phyloP scores from a whole-genome alignment of 2,329 filamentous ascomycete species.

The Fusarium avenaceum region DNA sequence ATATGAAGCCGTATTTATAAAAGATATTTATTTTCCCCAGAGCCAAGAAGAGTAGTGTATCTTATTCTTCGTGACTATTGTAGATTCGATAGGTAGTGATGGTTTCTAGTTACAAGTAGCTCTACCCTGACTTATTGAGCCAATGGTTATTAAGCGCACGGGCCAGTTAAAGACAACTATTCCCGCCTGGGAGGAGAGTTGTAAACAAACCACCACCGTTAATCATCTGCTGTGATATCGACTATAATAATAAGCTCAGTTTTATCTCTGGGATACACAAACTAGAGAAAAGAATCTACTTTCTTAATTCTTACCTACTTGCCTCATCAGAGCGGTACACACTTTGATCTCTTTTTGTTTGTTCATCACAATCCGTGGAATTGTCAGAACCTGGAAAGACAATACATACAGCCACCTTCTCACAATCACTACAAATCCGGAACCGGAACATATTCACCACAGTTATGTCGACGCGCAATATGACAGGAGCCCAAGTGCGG shows the following conservation, averaged over 20 bases:
- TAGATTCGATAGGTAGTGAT: too few relatives aligned
- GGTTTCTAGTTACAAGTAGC: too few relatives aligned
- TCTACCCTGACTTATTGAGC: neutral
- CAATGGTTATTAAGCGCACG: conserved; percentile 1
- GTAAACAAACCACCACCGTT: conserved; percentile 10
- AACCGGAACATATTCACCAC: neutral
- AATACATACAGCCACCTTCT: neutral
- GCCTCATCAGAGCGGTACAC: neutral
- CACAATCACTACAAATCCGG: neutral
- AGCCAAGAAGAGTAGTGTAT: neutral
- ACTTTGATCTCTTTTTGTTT: neutral
- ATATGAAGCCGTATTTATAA: neutral
- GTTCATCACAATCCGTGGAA: neutral
- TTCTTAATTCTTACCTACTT: neutral
- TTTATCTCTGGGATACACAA: neutral
- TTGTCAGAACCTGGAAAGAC: neutral
- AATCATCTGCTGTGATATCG: neutral
- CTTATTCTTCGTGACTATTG: neutral
- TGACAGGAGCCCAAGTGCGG: conserved; percentile 52
- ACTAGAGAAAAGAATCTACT: neutral
- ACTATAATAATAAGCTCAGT: neutral
- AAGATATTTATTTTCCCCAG: neutral
- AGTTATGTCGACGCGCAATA: conserved; percentile 51
- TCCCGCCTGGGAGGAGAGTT: neutral
- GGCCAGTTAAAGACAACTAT: neutral